phyloP scores from a whole-genome alignment of 2,329 filamentous ascomycete genomes.

The Ilyonectria robusta region DNA sequence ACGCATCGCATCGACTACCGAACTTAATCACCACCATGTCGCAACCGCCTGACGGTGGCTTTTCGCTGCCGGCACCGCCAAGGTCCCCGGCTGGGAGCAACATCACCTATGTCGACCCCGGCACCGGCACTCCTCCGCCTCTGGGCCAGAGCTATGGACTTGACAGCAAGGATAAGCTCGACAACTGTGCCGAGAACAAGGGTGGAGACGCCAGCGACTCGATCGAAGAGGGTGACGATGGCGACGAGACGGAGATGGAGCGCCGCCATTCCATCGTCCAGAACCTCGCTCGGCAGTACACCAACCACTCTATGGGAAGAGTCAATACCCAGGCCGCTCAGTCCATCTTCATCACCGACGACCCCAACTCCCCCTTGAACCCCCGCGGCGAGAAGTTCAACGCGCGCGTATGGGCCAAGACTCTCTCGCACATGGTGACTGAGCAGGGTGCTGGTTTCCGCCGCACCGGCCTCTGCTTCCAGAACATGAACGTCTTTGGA shows the following conservation, averaged over 20 bases:
- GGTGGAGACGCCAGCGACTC: slow-evolving; percentile 19
- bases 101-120: slow-evolving; percentile 18
- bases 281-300: slow-evolving; percentile 27
- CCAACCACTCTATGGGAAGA: slow-evolving; percentile 10
- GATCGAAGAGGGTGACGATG: slow-evolving; percentile 12
- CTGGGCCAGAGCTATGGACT: not conserved
- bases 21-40: slow-evolving; percentile 11
- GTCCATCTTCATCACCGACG: slow-evolving; percentile 17
- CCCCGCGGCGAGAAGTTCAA: slow-evolving; percentile 25
- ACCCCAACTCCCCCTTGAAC: slow-evolving; percentile 23
- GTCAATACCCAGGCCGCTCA: slow-evolving; percentile 9
- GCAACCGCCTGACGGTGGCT: slow-evolving; percentile 7
- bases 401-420: slow-evolving; percentile 27
- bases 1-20: not conserved
- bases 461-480: slow-evolving; percentile 29
- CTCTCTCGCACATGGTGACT: slow-evolving; percentile 19
- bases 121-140: not conserved
- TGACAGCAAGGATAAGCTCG: not conserved
- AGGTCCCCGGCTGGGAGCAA: slow-evolving; percentile 10
- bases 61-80: not conserved
- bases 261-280: slow-evolving; percentile 26
- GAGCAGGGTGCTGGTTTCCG: slow-evolving; percentile 22
- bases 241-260: slow-evolving; percentile 15
- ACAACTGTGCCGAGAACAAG: not conserved
- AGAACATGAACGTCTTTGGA: slow-evolving; percentile 31